Conservation (phyloP, 129 eudicot species). For the sunflower (Helianthus annuus) region DNA sequence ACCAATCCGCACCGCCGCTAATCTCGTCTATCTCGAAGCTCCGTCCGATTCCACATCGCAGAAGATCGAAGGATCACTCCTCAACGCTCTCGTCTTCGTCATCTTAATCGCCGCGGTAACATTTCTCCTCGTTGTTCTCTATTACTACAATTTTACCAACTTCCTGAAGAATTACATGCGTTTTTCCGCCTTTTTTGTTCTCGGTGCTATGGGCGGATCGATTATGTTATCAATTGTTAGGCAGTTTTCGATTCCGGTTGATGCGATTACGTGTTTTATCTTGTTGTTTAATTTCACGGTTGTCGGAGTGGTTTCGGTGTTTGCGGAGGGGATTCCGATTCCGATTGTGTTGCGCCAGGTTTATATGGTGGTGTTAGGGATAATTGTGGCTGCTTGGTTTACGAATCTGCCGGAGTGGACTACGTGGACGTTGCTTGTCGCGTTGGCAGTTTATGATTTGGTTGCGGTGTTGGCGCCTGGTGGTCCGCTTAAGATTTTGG, state of each 20-base stretch:
- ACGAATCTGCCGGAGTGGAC: conserved; percentile 95
- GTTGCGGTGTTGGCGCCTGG: conserved; percentile 97
- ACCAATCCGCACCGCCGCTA: conserved; percentile 91
- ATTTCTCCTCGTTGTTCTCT: conserved; percentile 77
- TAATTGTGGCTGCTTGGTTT: conserved; percentile 92
- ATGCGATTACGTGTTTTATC: conserved; percentile 53
- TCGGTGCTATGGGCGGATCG: conserved; percentile 77
- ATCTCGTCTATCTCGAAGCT: conserved; percentile 75
- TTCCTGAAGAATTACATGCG: conserved; percentile 87
- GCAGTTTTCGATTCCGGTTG: conserved; percentile 59
- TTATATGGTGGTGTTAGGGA: conserved; percentile 76
- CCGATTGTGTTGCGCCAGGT: conserved; percentile 73
- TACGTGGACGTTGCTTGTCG: conserved; percentile 84
- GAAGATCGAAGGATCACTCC: conserved; percentile 80
- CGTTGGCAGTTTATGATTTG: conserved; percentile 82
- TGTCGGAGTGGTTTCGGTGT: conserved; percentile 68
- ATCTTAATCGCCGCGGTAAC: conserved; percentile 73
- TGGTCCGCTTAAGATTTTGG: conserved; percentile 90
- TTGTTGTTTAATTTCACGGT: conserved; percentile 61
- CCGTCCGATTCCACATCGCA: conserved; percentile 65
- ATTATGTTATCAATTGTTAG: conserved; percentile 52
- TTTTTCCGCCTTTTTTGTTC: conserved; percentile 74
- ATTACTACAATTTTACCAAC: conserved; percentile 77
- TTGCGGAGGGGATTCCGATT: conserved; percentile 65
- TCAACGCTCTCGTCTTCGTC: conserved; percentile 82